Evolutionary conservation across 2,329 filamentous ascomycete species (phyloP), one percentile per base, ranked within the genome.

Genomic region (Penicillium capsulatum): DNA sequence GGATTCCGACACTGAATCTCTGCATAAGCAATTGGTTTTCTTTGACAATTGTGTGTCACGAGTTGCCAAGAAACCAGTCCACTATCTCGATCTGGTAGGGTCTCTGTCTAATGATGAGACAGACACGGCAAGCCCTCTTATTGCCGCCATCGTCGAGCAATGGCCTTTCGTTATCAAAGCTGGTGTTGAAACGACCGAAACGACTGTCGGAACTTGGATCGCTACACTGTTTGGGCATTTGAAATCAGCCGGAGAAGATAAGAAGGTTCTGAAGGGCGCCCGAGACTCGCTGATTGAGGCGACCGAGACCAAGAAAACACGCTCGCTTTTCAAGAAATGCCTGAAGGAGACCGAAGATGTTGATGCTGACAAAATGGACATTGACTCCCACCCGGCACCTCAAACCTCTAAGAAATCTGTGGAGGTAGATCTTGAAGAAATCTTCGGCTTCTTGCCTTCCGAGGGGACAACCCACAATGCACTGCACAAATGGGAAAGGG

Each of bases 31-130:
- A 40, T 43, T 89, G 1, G 84, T 85, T 67, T 94, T 92, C 57
- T 62, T 96, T 17, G 90, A 96, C 57, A 89, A 94, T 47, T 94
- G 87, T 61, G 73, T 86, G 36, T 80, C 79, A 19, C 79, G 90
- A 16, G 86, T 86, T 51, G 81, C 82, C 11, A 81, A 76, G 40
- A 83, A 83, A 16, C 85, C 88, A 0, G 83, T 94, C 56, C 94
- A 95, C 55, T 79, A 92, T 17, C 84, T 92, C 45, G 73, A 79
- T 28, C 50, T 76, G 2, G 50, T 65, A 43, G 61, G 67, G 38
- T 61, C 70, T 30, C 51, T 68, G 2, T 50, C 61, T 13, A 52
- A 58, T 19, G 63, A 64, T n/a, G 47, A 58, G n/a, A 50, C 31
- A 15, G 52, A 51, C 32, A 57, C 68, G 19, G 61, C 79, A 8